Base-by-base conservation (phyloP, 148 eudicot species). In the Gaultheria prostrata region DNA sequence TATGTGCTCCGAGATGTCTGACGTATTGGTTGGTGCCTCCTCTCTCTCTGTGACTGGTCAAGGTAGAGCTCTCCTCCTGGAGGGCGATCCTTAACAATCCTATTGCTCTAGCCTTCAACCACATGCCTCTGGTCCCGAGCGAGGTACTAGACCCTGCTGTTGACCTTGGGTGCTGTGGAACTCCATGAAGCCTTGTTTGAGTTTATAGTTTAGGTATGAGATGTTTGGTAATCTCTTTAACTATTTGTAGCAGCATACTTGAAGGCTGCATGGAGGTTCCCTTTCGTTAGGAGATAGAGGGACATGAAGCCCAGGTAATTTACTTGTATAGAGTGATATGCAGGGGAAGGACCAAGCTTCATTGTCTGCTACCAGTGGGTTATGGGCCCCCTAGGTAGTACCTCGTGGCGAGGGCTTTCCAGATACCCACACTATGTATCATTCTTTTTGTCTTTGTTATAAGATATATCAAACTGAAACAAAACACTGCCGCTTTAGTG, bases 211-310 rank as follows among this genome's bases (percentile, higher is more conserved):
- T 39, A 39, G 43, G 43, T 39, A 39, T 39, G 43, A 39, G 43
- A 5, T 39, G 43, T 39, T 39, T 39, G 43, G 67, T 28, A 3
- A 61, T 61, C 28, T 61, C 67, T n/a, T 61, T 21, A 61, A 21
- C 28, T 61, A 9, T 61, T 12, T 61, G 67, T 39, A 39, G 43
- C 67, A 8, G 67, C 3, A n/a, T 61, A 61, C 67, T 61, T 61
- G 67, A 61, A 61, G 67, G 67, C 67, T 61, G 28, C 67, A n/a
- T 61, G 28, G 67, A 61, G 67, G 28, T 26, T 61, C 67, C 67
- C 26, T 61, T 61, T 10, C 28, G 9, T n/a, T 61, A 21, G 67
- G 67, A 61, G 67, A 61, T 61, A 21, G 67, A 61, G 67, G 67
- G 67, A n/a, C 67, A 10, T 57, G 28, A 21, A 61, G 67, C 67